Evolutionary conservation across 129 eudicot species (phyloP), one percentile per base, ranked within the genome.

Genomic region (Ambrosia artemisiifolia): DNA sequence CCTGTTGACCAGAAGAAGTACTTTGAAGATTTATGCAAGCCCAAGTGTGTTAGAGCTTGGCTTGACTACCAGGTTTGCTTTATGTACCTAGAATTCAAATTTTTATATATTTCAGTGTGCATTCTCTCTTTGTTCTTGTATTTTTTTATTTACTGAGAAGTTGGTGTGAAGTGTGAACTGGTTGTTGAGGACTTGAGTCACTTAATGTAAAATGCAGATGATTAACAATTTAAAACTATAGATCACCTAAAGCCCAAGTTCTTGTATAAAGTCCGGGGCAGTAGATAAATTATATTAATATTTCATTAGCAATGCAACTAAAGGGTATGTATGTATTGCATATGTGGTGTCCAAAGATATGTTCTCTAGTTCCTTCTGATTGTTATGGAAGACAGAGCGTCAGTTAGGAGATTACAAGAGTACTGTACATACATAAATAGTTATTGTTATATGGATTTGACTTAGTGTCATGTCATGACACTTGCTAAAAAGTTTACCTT

Each of bases 1-100:
- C 96, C 92, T 2, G 90, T 89, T 46, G 96, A 89, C 66, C 96
- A 78, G 64, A 89, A 89, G 89, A 84, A 77, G 78, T 72, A 77
- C 59, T 78, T 82, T 48, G 96, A 89, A 80, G 89, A 86, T 30
- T 67, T 77, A 65, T 87, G 97, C 89, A 91, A 85, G 75, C 91
- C 95, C 56, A 86, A 83, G 71, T 91, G 97, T 80, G 92, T 85
- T 55, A 82, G 84, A 82, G 86, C 88, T 43, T 79, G 83, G 64
- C 85, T 84, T 38, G 88, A 84, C 4, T 90, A 91, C 80, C 89
- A 87, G 97, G 97, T 91, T 32, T 69, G 9, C 10, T 40, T 40
- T 6, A 40, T 40, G 9, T 40, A 40, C 9, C 44, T 40, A 40
- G 11, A 40, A 40, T 40, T 40, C 9, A 10, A 40, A 6, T 1